These are phyloP conservation scores for Fusarium sp. DNA, from an alignment of 2,329 filamentous ascomycete genomes.

Conservation along the genomic window DNA sequence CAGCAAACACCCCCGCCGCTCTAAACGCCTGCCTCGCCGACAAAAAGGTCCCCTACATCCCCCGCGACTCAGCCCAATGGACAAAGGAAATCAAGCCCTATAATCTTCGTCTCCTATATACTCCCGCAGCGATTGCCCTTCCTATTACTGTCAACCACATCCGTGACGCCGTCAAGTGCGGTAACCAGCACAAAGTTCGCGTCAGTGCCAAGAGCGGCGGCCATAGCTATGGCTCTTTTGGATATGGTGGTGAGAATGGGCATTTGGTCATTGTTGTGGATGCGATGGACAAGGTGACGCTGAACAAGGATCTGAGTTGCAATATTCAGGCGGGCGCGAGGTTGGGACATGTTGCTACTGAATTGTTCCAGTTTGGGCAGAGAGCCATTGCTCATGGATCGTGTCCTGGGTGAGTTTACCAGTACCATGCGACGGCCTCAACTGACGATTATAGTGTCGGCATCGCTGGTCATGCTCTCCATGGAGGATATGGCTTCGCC, in stretches of 20 bases:
- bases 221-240: slow-evolving; percentile 65
- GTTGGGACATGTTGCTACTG: slow-evolving; percentile 59
- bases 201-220: slow-evolving; percentile 65
- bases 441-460: slow-evolving; percentile 44
- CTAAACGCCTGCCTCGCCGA: slow-evolving; percentile 45
- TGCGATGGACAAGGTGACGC: slow-evolving; percentile 51
- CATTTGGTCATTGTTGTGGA: slow-evolving; percentile 57
- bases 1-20: slow-evolving; percentile 1
- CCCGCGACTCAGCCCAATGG: slow-evolving; percentile 46
- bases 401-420: slow-evolving; percentile 58
- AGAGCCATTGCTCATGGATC: slow-evolving; percentile 63
- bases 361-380: slow-evolving; percentile 53
- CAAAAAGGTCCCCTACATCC: slow-evolving; percentile 37
- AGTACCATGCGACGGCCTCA: fast-evolving
- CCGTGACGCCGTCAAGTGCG: slow-evolving; percentile 59
- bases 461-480: slow-evolving; percentile 45
- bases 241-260: slow-evolving; percentile 56
- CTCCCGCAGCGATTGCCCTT: slow-evolving; percentile 49
- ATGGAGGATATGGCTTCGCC: slow-evolving; percentile 50
- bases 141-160: slow-evolving; percentile 55
- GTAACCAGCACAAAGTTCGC: slow-evolving; percentile 54
- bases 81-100: slow-evolving; percentile 49
- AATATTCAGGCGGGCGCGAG: slow-evolving; percentile 58
- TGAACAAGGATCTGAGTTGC: slow-evolving; percentile 36
- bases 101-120: slow-evolving; percentile 51